Percentiles rank a stretch among this genome's conserved stretches.
phyloP scores from a whole-genome alignment of 31 red algal genomes.

The Porphyra umbilicalis region DNA sequence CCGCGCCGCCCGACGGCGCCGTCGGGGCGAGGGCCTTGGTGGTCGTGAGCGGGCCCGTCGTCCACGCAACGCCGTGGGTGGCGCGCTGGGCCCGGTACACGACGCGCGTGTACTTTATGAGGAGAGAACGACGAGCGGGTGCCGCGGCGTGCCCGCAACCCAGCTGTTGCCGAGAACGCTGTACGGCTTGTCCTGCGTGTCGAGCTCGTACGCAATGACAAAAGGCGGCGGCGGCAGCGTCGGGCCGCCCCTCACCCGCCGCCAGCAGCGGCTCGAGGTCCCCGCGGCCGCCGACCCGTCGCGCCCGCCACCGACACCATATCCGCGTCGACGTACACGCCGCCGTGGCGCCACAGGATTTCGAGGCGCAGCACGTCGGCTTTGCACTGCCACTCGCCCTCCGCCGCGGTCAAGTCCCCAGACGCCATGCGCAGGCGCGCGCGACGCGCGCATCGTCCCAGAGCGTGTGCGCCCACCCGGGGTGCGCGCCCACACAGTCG shows the following conservation, averaged over 20 bases:
- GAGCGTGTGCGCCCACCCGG: slow-evolving; percentile 29
- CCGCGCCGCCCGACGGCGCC: too few species aligned
- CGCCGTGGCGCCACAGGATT: slow-evolving; percentile 61
- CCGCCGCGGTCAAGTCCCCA: slow-evolving; percentile 29
- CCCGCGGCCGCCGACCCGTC: slow-evolving; percentile 18
- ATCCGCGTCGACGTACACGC: slow-evolving; percentile 78
- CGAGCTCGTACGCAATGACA: slow-evolving; percentile 60
- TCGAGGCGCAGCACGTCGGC: slow-evolving; percentile 75
- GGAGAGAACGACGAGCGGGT: slow-evolving; percentile 57
- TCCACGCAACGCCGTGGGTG: slow-evolving; percentile 73
- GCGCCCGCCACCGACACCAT: slow-evolving; percentile 49
- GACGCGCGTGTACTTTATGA: slow-evolving; percentile 57
- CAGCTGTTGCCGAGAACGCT: slow-evolving; percentile 51
- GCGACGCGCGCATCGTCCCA: slow-evolving; percentile 41
- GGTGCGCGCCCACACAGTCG: slow-evolving; percentile 30
- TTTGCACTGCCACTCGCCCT: slow-evolving; percentile 54
- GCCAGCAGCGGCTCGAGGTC: not conserved
- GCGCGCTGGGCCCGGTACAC: slow-evolving; percentile 47
- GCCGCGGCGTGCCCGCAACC: slow-evolving; percentile 53
- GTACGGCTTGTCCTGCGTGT: slow-evolving; percentile 69
- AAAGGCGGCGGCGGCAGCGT: slow-evolving; percentile 32
- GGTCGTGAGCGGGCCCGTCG: slow-evolving; percentile 54
- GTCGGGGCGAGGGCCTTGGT: slow-evolving; percentile 51
- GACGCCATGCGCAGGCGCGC: slow-evolving; percentile 43
- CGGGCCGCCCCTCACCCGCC: not conserved